Conservation (phyloP, 1,284 basidiomycete genomes). For the Fomitopsis palustris region DNA sequence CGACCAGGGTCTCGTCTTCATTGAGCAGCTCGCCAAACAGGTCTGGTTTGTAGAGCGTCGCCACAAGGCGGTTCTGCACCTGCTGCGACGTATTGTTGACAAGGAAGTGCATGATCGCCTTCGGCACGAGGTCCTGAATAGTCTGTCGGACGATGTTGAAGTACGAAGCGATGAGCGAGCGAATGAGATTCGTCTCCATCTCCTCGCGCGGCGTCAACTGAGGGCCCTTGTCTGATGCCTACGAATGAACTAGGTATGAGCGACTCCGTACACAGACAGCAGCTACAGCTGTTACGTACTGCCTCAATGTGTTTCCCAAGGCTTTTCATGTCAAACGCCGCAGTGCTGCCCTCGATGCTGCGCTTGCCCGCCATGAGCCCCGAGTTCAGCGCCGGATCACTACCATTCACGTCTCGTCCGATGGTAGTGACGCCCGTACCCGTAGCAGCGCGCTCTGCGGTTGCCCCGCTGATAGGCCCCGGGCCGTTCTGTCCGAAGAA, state of each 20-base stretch:
- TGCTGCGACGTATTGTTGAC: slow-evolving; percentile 97
- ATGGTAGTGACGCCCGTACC: slow-evolving; percentile 17
- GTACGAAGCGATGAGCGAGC: slow-evolving; percentile 92
- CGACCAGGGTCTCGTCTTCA: slow-evolving; percentile 94
- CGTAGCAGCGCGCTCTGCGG: slow-evolving; percentile 33
- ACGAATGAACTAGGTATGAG: background rate
- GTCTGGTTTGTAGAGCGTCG: slow-evolving; percentile 91
- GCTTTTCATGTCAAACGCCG: slow-evolving; percentile 98
- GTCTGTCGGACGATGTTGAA: slow-evolving; percentile 95
- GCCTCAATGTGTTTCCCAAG: slow-evolving; percentile 94
- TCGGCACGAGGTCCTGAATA: slow-evolving; percentile 96
- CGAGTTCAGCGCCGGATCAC: slow-evolving; percentile 44
- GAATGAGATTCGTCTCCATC: slow-evolving; percentile 94
- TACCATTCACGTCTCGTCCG: slow-evolving; percentile 58
- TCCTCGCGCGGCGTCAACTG: slow-evolving; percentile 82
- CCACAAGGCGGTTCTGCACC: slow-evolving; percentile 94
- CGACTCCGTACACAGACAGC: background rate
- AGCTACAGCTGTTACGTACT: slow-evolving; percentile 45
- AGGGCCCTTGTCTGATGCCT: slow-evolving; percentile 50
- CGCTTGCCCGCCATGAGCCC: slow-evolving; percentile 67
- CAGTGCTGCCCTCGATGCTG: slow-evolving; percentile 71
- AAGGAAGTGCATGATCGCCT: slow-evolving; percentile 94
- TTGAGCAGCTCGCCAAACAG: slow-evolving; percentile 89
- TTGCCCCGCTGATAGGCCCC: slow-evolving; percentile 55
- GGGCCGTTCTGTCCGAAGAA: slow-evolving; percentile 89